Evolutionary conservation across 2,329 filamentous ascomycete genomes (phyloP).

Genomic region (Penicillium sp.): DNA sequence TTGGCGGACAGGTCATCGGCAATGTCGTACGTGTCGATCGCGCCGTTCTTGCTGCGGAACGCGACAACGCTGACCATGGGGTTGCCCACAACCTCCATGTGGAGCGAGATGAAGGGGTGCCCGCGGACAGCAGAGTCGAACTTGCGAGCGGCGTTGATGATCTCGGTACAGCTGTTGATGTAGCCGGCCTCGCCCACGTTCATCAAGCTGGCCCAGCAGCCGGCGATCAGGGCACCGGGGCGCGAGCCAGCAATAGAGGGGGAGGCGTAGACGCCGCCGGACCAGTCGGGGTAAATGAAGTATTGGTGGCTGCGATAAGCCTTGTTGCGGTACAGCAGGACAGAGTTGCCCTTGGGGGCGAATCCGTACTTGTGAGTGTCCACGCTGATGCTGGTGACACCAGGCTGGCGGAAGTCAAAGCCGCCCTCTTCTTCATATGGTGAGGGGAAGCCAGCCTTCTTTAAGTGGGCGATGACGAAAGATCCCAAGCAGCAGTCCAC

Average conservation of each 20-base stretch:
- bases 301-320: constrained; percentile 86
- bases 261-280: constrained; percentile 92
- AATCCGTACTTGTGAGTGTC: constrained; percentile 99
- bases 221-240: constrained; percentile 90
- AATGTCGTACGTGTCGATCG: constrained; percentile 91
- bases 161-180: constrained; percentile 79
- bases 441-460: constrained; percentile 78
- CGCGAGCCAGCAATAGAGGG: constrained; percentile 89
- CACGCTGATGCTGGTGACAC: constrained; percentile 92
- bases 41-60: constrained; percentile 69
- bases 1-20: constrained; percentile 81
- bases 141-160: constrained; percentile 83
- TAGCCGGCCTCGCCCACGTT: constrained; percentile 85
- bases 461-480: constrained; percentile 89
- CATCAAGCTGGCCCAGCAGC: constrained; percentile 93
- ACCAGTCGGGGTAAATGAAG: constrained; percentile 94
- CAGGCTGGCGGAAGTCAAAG: constrained; percentile 92
- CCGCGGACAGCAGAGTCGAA: constrained; percentile 73
- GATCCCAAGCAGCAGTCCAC: constrained; percentile 98
- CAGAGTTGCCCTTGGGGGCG: constrained; percentile 95
- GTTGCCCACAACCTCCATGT: constrained; percentile 78
- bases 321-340: constrained; percentile 82
- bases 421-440: constrained; percentile 67
- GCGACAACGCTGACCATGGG: constrained; percentile 90
- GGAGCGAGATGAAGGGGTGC: constrained; percentile 67